phyloP scores from a whole-genome alignment of 108 stramenopile species.

The Fragilariopsis cylindrus region DNA sequence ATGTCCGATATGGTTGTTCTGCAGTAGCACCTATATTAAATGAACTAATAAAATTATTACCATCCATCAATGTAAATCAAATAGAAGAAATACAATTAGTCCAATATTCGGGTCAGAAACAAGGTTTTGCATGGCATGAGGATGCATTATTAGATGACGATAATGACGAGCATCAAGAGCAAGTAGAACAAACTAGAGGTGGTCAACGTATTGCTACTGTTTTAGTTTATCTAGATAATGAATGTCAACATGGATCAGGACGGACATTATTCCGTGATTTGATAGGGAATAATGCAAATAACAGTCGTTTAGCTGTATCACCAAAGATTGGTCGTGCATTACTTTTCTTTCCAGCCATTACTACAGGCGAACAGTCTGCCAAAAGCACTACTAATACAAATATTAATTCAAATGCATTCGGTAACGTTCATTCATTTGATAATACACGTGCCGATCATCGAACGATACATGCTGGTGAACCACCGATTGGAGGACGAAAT shows the following conservation, averaged over 20 bases:
- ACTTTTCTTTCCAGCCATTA: constrained; percentile 5
- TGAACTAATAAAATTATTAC: not conserved
- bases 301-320: not conserved
- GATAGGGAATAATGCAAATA: not conserved
- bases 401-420: too few species aligned
- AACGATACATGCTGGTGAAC: constrained; percentile 8
- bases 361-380: not conserved
- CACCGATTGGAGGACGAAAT: not conserved
- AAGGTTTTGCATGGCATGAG: constrained; percentile 12
- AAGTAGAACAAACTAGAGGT: not conserved
- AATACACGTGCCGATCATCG: not conserved
- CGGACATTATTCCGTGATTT: constrained; percentile 4
- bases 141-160: not conserved
- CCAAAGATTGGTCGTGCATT: not conserved
- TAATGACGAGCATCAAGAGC: not conserved
- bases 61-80: not conserved
- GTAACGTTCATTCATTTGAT: not conserved
- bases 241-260: not conserved
- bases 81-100: constrained; percentile 6
- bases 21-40: not conserved
- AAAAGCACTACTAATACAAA: too few species aligned
- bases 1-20: not conserved
- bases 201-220: constrained; percentile 3
- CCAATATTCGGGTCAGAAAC: not conserved
- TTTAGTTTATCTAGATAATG: constrained; percentile 1